A percentile compares a stretch with the other conserved stretches of the same genome.
Conservation (phyloP, 2,329 filamentous ascomycete species). For the Tympanopsis confertula region DNA sequence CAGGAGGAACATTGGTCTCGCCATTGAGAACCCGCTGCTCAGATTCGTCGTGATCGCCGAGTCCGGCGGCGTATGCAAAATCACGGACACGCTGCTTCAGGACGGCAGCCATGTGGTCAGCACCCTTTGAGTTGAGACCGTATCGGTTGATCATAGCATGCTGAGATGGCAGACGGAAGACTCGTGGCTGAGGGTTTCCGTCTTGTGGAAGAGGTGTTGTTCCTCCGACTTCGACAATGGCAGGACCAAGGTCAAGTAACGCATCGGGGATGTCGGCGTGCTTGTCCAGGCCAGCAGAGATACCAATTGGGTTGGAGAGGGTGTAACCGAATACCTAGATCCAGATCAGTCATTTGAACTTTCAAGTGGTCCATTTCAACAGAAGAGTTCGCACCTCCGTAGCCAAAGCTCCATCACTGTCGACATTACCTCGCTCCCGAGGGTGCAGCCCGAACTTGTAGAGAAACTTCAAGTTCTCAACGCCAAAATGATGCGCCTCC, state of each 20-base stretch:
- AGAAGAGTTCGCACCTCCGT: constrained; percentile 19
- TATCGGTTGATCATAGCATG: constrained; percentile 91
- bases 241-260: constrained; percentile 73
- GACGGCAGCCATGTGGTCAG: constrained; percentile 71
- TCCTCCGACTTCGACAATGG: constrained; percentile 84
- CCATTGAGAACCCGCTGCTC: constrained; percentile 54
- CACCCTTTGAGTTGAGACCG: constrained; percentile 83
- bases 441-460: constrained; percentile 69
- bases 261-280: constrained; percentile 78
- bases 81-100: constrained; percentile 67
- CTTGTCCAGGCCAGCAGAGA: constrained; percentile 93
- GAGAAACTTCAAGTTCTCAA: constrained; percentile 57
- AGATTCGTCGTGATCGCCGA: constrained; percentile 46
- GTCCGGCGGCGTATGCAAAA: constrained; percentile 61
- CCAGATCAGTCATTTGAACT: constrained; percentile 6
- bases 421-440: constrained; percentile 53
- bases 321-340: constrained; percentile 61
- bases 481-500: constrained; percentile 79
- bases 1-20: constrained; percentile 65
- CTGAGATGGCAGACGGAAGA: constrained; percentile 75
- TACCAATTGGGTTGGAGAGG: constrained; percentile 78
- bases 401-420: constrained; percentile 11
- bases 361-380: not conserved
- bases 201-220: constrained; percentile 77
- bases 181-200: constrained; percentile 77